Percentiles rank a stretch among this genome's conserved stretches.
Evolutionary conservation across 2,329 filamentous ascomycete species (phyloP).

Genomic region (Fusarium albosuccineum): DNA sequence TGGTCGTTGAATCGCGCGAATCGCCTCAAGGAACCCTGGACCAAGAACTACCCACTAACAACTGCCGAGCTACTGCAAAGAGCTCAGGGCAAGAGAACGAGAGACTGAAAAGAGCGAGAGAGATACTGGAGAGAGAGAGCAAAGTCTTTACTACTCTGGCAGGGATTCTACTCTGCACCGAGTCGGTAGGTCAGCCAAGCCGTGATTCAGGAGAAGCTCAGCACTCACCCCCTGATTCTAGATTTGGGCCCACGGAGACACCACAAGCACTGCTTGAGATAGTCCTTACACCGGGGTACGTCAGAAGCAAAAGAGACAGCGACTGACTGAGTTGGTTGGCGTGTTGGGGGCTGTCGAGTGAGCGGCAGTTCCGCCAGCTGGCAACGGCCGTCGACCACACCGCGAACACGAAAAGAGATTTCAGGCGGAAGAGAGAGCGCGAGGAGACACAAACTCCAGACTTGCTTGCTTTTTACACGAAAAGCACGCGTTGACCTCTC

Average conservation of each 20-base stretch:
- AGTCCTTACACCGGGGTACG: not conserved
- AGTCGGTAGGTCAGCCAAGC: too few species aligned
- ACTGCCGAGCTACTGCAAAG: not conserved
- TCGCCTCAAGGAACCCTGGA: not conserved
- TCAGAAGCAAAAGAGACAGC: not conserved
- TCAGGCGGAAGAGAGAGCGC: not conserved
- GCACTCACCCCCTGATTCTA: too few species aligned
- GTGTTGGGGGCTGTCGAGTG: not conserved
- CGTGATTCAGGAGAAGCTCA: too few species aligned
- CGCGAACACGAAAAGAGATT: not conserved
- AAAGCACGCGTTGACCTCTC: not conserved
- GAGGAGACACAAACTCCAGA: not conserved
- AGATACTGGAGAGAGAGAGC: too few species aligned
- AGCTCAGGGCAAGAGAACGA: too few species aligned
- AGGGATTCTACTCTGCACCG: too few species aligned
- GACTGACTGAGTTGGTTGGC: not conserved
- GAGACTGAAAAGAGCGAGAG: too few species aligned
- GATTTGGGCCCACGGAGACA: not conserved
- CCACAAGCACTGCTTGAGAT: not conserved
- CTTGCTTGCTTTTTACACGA: not conserved
- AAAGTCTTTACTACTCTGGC: too few species aligned
- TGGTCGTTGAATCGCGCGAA: not conserved
- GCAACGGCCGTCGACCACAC: constrained; percentile 14
- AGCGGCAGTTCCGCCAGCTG: constrained; percentile 33
- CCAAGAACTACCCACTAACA: not conserved